Evolutionary conservation across 2,329 filamentous ascomycete genomes (phyloP).

Genomic region (Dactylellina sp.): DNA sequence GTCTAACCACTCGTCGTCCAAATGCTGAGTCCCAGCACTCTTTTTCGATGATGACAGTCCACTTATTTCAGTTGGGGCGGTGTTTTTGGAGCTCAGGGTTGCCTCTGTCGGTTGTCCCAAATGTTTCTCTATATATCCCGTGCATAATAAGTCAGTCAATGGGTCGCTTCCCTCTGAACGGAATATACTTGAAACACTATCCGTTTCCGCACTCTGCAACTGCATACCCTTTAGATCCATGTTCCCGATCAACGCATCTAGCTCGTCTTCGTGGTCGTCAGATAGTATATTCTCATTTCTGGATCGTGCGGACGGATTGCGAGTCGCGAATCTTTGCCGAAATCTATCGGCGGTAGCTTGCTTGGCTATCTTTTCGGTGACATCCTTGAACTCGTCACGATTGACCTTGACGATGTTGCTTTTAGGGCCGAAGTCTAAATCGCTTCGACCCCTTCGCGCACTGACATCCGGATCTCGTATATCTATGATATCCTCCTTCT

Average conservation of each 20-base stretch:
- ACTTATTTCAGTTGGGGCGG: conserved; percentile 30
- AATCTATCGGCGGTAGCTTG: conserved; percentile 60
- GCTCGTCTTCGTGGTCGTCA: conserved; percentile 57
- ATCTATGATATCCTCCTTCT: conserved; percentile 48
- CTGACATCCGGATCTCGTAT: conserved; percentile 45
- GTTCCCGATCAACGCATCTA: conserved; percentile 60
- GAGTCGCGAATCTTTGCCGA: conserved; percentile 59
- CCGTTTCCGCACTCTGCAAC: conserved; percentile 55
- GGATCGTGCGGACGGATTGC: conserved; percentile 41
- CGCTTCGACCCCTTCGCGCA: conserved; percentile 40
- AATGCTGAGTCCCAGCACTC: conserved; percentile 45
- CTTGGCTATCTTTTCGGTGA: conserved; percentile 61
- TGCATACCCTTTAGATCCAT: conserved; percentile 58
- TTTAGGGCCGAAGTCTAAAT: conserved; percentile 49
- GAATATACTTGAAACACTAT: conserved; percentile 55
- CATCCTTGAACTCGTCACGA: conserved; percentile 60
- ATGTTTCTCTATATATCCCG: conserved; percentile 47
- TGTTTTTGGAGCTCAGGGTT: conserved; percentile 35
- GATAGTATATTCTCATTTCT: conserved; percentile 44
- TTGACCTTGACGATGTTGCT: conserved; percentile 59
- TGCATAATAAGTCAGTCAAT: conserved; percentile 53
- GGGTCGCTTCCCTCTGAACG: conserved; percentile 49
- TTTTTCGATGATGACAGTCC: conserved; percentile 32
- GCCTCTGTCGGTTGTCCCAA: conserved; percentile 37
- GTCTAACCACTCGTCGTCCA: conserved; percentile 61